phyloP scores from a whole-genome alignment of 192 early-diverging fungal species.

The Powellomyces hirtus region DNA sequence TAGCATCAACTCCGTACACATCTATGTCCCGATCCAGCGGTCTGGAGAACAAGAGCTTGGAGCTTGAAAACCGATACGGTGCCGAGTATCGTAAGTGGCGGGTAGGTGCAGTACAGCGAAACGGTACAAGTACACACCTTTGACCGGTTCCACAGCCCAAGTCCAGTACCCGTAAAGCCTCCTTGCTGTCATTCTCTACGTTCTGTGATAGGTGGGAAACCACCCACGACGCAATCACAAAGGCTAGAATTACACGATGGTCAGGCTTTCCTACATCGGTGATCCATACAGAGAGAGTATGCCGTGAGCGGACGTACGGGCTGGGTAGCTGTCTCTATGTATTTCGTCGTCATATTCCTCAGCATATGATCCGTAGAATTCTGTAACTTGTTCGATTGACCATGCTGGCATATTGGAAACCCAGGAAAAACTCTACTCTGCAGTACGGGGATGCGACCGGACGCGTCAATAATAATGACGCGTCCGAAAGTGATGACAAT shows the following conservation, averaged over 20 bases:
- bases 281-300: background rate
- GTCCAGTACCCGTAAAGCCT: slow-evolving; percentile 15
- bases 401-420: slow-evolving; percentile 12
- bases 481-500: too few species aligned
- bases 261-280: background rate
- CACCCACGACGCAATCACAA: slow-evolving; percentile 24
- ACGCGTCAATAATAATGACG: too few species aligned
- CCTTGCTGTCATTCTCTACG: background rate
- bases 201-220: slow-evolving; percentile 1
- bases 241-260: too few species aligned
- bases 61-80: slow-evolving; percentile 3
- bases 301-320: background rate
- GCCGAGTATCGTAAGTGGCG: background rate
- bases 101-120: background rate
- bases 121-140: slow-evolving; percentile 5
- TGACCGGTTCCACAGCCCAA: slow-evolving; percentile 34
- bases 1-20: slow-evolving; percentile 34
- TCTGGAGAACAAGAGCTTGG: slow-evolving; percentile 19
- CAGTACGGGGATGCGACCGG: too few species aligned
- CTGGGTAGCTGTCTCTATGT: slow-evolving; percentile 22
- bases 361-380: slow-evolving; percentile 29
- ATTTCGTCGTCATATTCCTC: slow-evolving; percentile 30
- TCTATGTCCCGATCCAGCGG: background rate
- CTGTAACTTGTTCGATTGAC: slow-evolving; percentile 23
- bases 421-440: background rate